These are phyloP conservation scores for Colletotrichum eremochloae DNA, from an alignment of 2,329 filamentous ascomycete species.

Conservation along the genomic window DNA sequence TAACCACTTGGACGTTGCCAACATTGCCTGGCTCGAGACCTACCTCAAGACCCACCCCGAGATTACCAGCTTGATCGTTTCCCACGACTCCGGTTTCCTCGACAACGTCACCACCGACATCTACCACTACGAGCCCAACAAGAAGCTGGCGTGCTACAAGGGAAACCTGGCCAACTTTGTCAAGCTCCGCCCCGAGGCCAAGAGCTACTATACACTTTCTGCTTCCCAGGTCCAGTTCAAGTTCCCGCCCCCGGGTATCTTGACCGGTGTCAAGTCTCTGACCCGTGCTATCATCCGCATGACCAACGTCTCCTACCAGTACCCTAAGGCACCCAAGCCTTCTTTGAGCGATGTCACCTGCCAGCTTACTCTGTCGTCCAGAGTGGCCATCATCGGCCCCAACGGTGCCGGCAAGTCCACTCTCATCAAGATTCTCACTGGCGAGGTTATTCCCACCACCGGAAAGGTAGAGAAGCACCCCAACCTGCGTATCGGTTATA, in stretches of 20 bases:
- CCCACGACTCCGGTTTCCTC: slow-evolving; percentile 97
- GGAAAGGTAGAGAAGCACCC: slow-evolving; percentile 98
- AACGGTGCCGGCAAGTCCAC: slow-evolving; percentile 99
- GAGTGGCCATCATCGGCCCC: slow-evolving; percentile 95
- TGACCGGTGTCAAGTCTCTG: slow-evolving; percentile 94
- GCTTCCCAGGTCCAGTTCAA: slow-evolving; percentile 94
- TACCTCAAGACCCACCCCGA: slow-evolving; percentile 97
- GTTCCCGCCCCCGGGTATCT: slow-evolving; percentile 94
- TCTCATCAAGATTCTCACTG: slow-evolving; percentile 96
- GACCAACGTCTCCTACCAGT: slow-evolving; percentile 92
- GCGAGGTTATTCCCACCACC: slow-evolving; percentile 84
- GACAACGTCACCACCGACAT: slow-evolving; percentile 99
- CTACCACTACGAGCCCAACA: slow-evolving; percentile 95
- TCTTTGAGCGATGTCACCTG: slow-evolving; percentile 91
- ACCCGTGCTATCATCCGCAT: slow-evolving; percentile 96
- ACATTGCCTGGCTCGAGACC: slow-evolving; percentile 95
- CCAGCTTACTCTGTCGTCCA: slow-evolving; percentile 87
- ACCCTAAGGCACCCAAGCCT: slow-evolving; percentile 89
- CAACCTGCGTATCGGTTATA: slow-evolving; percentile 98
- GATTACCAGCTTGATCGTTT: slow-evolving; percentile 97
- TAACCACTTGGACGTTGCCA: slow-evolving; percentile 96
- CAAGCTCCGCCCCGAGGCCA: slow-evolving; percentile 89
- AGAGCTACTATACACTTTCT: slow-evolving; percentile 97
- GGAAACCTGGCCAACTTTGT: slow-evolving; percentile 89
- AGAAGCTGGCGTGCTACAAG: slow-evolving; percentile 91